Evolutionary conservation across 2,329 filamentous ascomycete species (phyloP), one percentile per base, ranked within the genome.

Genomic region (Venturia oleaginea): DNA sequence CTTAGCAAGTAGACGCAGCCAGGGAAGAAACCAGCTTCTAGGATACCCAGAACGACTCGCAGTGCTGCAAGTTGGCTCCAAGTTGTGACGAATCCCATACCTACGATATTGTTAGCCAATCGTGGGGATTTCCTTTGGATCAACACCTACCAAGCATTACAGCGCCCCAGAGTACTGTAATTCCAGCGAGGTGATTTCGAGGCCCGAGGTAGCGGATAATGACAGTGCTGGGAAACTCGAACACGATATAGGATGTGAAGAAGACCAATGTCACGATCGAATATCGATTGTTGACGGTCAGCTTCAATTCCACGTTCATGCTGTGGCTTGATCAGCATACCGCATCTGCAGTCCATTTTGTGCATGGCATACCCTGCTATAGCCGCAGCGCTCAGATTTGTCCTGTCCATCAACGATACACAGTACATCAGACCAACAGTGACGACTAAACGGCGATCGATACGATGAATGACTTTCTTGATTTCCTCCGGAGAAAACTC

Each of bases 351-450:
- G 27, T 4, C 22, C 59, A 19, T 40, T 38, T 22, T 27, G 48
- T 40, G 17, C 15, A 38, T 24, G 24, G 42, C 72, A 64, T 70
- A 82, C 80, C 83, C 90, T 24, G 90, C 89, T 72, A 93, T 87
- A 57, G 84, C 84, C 48, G 89, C 89, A 27, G 84, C 80, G n/a
- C 84, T 84, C 72, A 92, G 76, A 74, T 93, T 93, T 1, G 88
- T 91, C 38, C 90, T 81, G 71, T 94, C 90, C 85, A 93, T 90
- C 66, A 93, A 77, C 68, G 84, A 88, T 69, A 90, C 80, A 72
- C 88, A 90, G 74, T 92, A 92, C 76, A 91, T 82, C 68, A 83
- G 46, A 10, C 79, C 79, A 1, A 80, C 73, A 0, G 77, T 80
- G 24, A 77, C 68, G 22, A 81, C 78, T n/a, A 81, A 72, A 37